A percentile compares a stretch with the other conserved stretches of the same genome.
These are phyloP conservation scores for Fennellomyces sp. DNA, from an alignment of 371 early-diverging fungal species.

Conservation along the genomic window DNA sequence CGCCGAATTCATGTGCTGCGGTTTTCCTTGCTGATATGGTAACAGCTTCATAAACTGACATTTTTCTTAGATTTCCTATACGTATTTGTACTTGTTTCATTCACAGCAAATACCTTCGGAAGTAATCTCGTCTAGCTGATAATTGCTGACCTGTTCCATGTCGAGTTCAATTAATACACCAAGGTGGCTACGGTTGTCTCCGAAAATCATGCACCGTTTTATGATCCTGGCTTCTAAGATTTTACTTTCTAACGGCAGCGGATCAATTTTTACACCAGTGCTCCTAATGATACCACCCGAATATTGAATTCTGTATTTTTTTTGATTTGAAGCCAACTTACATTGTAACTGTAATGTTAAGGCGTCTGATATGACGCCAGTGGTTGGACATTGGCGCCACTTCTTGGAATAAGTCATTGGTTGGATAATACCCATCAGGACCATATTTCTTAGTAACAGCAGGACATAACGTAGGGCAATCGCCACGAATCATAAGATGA, in stretches of 20 bases:
- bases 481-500: conserved; percentile 6
- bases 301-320: too few relatives aligned
- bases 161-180: conserved; percentile 25
- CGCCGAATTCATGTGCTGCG: conserved; percentile 32
- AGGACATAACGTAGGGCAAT: conserved; percentile 14
- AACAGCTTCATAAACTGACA: conserved; percentile 21
- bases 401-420: conserved; percentile 29
- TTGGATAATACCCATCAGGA: conserved; percentile 25
- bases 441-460: conserved; percentile 16
- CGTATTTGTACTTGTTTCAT: conserved; percentile 10
- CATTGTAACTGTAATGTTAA: conserved; percentile 32
- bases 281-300: conserved; percentile 32
- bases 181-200: conserved; percentile 24
- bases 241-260: conserved; percentile 30
- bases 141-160: conserved; percentile 2
- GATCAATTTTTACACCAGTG: conserved; percentile 42
- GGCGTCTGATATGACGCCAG: conserved; percentile 23
- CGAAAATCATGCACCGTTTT: conserved; percentile 23
- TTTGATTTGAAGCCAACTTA: too few relatives aligned
- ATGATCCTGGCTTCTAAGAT: conserved; percentile 19
- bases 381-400: conserved; percentile 5
- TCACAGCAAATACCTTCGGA: conserved; percentile 1
- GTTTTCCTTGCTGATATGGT: conserved; percentile 21
- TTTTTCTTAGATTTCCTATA: conserved; percentile 8
- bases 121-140: conserved; percentile 11